Conservation (phyloP, 495 filamentous ascomycete species). For the Penicillium bovifimosum region DNA sequence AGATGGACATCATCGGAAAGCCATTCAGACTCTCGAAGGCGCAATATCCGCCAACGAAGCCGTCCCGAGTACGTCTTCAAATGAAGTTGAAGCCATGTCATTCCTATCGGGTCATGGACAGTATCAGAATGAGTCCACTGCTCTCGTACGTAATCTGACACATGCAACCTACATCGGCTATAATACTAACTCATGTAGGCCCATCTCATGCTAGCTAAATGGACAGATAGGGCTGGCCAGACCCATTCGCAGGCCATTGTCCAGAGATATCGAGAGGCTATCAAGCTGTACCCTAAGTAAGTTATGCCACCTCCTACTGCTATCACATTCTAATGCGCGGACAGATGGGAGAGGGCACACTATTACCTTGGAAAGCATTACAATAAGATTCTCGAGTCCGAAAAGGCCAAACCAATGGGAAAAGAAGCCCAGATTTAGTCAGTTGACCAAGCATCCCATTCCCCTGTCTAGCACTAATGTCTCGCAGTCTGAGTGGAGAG, state of each 20-base stretch:
- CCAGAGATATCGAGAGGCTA: conserved; percentile 70
- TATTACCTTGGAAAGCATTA: conserved; percentile 97
- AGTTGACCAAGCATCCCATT: conserved; percentile 5
- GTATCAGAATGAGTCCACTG: conserved; percentile 44
- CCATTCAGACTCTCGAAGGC: conserved; percentile 81
- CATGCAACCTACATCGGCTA: background rate
- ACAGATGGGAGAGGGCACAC: conserved; percentile 89
- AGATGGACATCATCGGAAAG: conserved; percentile 88
- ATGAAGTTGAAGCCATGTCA: conserved; percentile 32
- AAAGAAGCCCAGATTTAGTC: conserved; percentile 55
- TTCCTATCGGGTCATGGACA: conserved; percentile 32
- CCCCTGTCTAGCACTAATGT: background rate
- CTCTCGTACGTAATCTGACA: conserved; percentile 28
- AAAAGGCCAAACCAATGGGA: conserved; percentile 66
- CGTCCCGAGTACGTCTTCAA: conserved; percentile 40
- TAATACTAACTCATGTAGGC: conserved; percentile 40
- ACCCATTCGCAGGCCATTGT: conserved; percentile 74
- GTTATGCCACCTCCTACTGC: background rate
- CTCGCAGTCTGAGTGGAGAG: conserved; percentile 59
- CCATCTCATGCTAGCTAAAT: conserved; percentile 86
- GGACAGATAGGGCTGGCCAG: conserved; percentile 89
- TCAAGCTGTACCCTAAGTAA: conserved; percentile 41
- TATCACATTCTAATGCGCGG: conserved; percentile 9
- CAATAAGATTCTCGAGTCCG: conserved; percentile 89
- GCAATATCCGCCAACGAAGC: conserved; percentile 76